phyloP scores from a whole-genome alignment of 2,329 filamentous ascomycete genomes.

The Ceratocystis eucalypticola region DNA sequence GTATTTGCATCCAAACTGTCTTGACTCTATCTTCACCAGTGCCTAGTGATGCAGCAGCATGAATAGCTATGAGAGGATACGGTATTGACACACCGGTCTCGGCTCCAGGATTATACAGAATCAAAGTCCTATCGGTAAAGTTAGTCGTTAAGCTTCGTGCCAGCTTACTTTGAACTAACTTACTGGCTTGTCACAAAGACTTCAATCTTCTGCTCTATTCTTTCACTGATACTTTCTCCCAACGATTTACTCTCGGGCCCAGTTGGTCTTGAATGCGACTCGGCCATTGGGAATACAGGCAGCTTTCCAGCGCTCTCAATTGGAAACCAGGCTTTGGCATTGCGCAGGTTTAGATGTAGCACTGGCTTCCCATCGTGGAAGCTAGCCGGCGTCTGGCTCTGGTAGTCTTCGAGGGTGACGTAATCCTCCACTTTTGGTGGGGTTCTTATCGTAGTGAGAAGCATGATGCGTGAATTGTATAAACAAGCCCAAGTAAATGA shows the following conservation, averaged over 20 bases:
- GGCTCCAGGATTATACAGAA: slow-evolving; percentile 46
- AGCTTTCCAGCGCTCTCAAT: slow-evolving; percentile 41
- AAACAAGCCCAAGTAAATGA: slow-evolving; percentile 12
- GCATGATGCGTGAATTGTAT: slow-evolving; percentile 18
- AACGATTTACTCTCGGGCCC: slow-evolving; percentile 24
- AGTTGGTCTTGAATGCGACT: slow-evolving; percentile 25
- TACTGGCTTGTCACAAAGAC: slow-evolving; percentile 48
- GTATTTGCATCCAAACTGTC: slow-evolving; percentile 54
- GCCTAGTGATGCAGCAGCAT: slow-evolving; percentile 47
- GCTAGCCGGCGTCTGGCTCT: slow-evolving; percentile 56
- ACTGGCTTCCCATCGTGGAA: slow-evolving; percentile 61
- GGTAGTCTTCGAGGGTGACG: slow-evolving; percentile 52
- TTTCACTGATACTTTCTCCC: slow-evolving; percentile 28
- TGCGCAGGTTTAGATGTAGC: slow-evolving; percentile 48
- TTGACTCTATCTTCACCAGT: slow-evolving; percentile 30
- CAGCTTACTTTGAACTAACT: slow-evolving; percentile 19
- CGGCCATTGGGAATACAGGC: slow-evolving; percentile 37
- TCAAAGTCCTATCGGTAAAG: slow-evolving; percentile 33
- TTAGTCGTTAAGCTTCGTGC: background rate
- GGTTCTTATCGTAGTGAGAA: slow-evolving; percentile 42
- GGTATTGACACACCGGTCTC: slow-evolving; percentile 53
- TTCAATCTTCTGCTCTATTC: slow-evolving; percentile 38
- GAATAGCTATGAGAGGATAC: slow-evolving; percentile 61
- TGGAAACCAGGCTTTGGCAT: slow-evolving; percentile 45
- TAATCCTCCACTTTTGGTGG: slow-evolving; percentile 47